Evolutionary conservation across 2,329 filamentous ascomycete species (phyloP).

Genomic region (Trichophyton schoenleinii): DNA sequence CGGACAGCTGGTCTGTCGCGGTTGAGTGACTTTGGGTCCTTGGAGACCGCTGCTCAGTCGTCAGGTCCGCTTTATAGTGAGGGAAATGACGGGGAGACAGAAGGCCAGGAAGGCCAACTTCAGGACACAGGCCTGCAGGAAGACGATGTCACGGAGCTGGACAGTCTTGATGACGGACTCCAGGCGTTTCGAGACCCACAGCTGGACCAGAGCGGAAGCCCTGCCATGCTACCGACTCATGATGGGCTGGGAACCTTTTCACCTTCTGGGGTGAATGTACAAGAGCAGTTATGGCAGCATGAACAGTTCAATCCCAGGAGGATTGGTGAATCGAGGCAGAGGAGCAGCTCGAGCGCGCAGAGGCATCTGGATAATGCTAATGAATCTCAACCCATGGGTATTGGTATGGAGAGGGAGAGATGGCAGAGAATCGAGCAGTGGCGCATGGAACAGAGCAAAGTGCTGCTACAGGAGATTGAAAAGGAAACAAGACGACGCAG

Average conservation of each 20-base stretch:
- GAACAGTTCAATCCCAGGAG: constrained; percentile 70
- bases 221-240: constrained; percentile 72
- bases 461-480: constrained; percentile 78
- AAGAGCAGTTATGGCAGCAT: constrained; percentile 81
- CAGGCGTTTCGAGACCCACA: constrained; percentile 66
- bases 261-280: constrained; percentile 50
- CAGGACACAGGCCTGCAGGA: constrained; percentile 35
- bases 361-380: constrained; percentile 44
- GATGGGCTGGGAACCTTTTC: constrained; percentile 83
- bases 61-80: constrained; percentile 25
- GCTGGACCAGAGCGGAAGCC: constrained; percentile 39
- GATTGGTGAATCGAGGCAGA: constrained; percentile 35
- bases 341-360: constrained; percentile 46
- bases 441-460: constrained; percentile 79
- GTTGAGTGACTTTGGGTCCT: constrained; percentile 67
- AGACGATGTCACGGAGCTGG: constrained; percentile 65
- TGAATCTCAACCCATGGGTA: constrained; percentile 40
- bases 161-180: constrained; percentile 84
- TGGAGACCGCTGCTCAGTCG: constrained; percentile 41
- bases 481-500: constrained; percentile 60
- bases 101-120: constrained; percentile 38
- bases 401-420: constrained; percentile 55
- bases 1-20: constrained; percentile 58
- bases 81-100: constrained; percentile 33
- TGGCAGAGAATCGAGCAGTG: constrained; percentile 79